Evolutionary conservation across 495 filamentous ascomycete species (phyloP).

Genomic region (Xylaria scruposa): DNA sequence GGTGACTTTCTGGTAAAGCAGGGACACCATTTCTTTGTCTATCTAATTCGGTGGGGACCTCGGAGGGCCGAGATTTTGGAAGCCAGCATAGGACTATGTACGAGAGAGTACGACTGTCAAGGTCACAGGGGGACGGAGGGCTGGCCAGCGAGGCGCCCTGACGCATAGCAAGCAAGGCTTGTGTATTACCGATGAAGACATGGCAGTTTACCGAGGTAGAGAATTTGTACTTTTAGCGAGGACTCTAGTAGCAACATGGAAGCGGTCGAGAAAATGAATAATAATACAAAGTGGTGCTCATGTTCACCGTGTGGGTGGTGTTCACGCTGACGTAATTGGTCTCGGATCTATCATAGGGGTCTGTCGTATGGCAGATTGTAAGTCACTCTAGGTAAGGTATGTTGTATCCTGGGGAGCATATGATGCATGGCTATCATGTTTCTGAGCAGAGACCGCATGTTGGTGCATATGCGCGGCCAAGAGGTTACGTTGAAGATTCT

Average conservation of each 20-base stretch:
- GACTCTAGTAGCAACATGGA: conserved; percentile 27
- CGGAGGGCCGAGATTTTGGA: conserved; percentile 35
- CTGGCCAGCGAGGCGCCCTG: conserved; percentile 8
- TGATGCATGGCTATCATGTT: background rate
- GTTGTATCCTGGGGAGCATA: background rate
- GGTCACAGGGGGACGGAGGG: background rate
- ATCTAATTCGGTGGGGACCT: conserved; percentile 31
- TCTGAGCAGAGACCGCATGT: background rate
- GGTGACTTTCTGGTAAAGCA: conserved; percentile 29
- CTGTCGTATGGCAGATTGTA: background rate
- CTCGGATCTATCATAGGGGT: background rate
- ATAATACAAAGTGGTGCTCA: conserved; percentile 23
- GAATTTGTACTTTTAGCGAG: conserved; percentile 31
- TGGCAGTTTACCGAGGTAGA: conserved; percentile 28
- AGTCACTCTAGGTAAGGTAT: background rate
- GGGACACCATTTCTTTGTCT: conserved; percentile 33
- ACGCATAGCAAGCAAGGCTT: conserved; percentile 27
- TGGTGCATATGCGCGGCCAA: conserved; percentile 17
- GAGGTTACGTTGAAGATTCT: background rate
- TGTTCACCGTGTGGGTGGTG: background rate
- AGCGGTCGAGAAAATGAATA: conserved; percentile 25
- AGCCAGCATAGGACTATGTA: conserved; percentile 43
- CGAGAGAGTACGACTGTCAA: conserved; percentile 28
- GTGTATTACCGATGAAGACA: conserved; percentile 26
- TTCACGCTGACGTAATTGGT: background rate